Conservation (phyloP, 1,284 basidiomycete species). For the Ustilago crameri region DNA sequence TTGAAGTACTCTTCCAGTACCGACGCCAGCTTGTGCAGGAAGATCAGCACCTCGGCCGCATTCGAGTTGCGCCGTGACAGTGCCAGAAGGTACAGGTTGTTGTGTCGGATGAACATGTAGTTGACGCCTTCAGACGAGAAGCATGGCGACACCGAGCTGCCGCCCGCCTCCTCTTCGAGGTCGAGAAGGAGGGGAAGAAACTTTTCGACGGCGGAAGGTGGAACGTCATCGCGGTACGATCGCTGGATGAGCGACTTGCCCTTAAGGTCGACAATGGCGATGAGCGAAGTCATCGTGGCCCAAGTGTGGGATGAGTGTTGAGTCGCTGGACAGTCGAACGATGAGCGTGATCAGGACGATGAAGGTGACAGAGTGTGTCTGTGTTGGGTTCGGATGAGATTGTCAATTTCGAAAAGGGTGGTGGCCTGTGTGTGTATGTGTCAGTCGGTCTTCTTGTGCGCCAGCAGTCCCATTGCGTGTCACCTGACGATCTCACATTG, state of each 20-base stretch:
- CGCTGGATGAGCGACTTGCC: constrained; percentile 98
- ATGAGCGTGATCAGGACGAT: background rate
- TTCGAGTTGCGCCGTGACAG: constrained; percentile 96
- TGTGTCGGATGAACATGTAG: constrained; percentile 98
- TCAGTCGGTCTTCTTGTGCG: constrained; percentile 13
- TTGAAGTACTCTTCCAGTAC: constrained; percentile 97
- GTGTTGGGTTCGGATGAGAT: background rate
- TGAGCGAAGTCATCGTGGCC: constrained; percentile 69
- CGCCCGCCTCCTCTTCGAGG: constrained; percentile 93
- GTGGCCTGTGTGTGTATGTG: constrained; percentile 31
- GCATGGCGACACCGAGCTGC: constrained; percentile 81
- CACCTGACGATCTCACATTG: background rate
- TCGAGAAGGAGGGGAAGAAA: constrained; percentile 95
- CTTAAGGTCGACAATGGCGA: constrained; percentile 97
- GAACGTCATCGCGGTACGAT: constrained; percentile 96
- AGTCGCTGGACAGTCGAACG: background rate
- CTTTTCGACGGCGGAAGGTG: constrained; percentile 85
- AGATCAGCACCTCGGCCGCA: constrained; percentile 94
- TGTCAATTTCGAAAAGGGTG: constrained; percentile 6
- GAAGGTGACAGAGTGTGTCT: background rate
- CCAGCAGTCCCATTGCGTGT: constrained; percentile 4
- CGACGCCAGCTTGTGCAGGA: constrained; percentile 85
- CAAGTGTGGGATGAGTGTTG: background rate
- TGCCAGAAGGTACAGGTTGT: constrained; percentile 94
- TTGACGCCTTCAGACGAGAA: constrained; percentile 81